phyloP scores from a whole-genome alignment of 2,329 filamentous ascomycete species.

The Diaporthe nobilis region DNA sequence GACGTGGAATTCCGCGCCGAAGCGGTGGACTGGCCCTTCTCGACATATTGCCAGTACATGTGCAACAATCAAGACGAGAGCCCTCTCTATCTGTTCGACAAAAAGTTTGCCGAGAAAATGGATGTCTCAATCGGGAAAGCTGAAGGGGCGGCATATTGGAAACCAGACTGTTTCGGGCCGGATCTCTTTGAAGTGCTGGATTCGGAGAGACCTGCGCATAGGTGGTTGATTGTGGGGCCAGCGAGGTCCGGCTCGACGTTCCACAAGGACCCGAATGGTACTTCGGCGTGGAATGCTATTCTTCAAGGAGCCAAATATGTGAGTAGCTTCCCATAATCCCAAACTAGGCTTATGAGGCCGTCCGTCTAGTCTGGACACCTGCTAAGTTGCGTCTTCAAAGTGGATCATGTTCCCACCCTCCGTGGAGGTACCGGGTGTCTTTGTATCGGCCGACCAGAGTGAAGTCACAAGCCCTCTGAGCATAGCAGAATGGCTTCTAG shows the following conservation, averaged over 20 bases:
- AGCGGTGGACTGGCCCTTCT: slow-evolving; percentile 91
- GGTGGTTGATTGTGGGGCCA: slow-evolving; percentile 94
- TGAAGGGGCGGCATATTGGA: slow-evolving; percentile 76
- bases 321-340: neutral
- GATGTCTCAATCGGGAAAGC: slow-evolving; percentile 71
- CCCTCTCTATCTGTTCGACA: slow-evolving; percentile 93
- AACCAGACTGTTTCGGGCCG: slow-evolving; percentile 85
- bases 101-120: slow-evolving; percentile 90
- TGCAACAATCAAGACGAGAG: slow-evolving; percentile 84
- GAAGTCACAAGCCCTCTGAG: slow-evolving; percentile 95
- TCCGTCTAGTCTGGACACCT: neutral
- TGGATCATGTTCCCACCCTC: slow-evolving; percentile 98
- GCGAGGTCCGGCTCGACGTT: slow-evolving; percentile 92
- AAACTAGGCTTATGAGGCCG: neutral
- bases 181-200: slow-evolving; percentile 88
- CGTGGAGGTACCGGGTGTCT: slow-evolving; percentile 87
- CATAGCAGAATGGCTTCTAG: slow-evolving; percentile 96
- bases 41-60: slow-evolving; percentile 89
- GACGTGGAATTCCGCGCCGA: slow-evolving; percentile 86
- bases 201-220: slow-evolving; percentile 83
- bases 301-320: slow-evolving; percentile 88
- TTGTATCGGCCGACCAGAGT: slow-evolving; percentile 88
- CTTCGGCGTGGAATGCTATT: slow-evolving; percentile 94
- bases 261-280: slow-evolving; percentile 84
- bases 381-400: neutral